These are phyloP conservation scores for Backusella macrospora DNA, from an alignment of 192 early-diverging fungal genomes.

Conservation along the genomic window DNA sequence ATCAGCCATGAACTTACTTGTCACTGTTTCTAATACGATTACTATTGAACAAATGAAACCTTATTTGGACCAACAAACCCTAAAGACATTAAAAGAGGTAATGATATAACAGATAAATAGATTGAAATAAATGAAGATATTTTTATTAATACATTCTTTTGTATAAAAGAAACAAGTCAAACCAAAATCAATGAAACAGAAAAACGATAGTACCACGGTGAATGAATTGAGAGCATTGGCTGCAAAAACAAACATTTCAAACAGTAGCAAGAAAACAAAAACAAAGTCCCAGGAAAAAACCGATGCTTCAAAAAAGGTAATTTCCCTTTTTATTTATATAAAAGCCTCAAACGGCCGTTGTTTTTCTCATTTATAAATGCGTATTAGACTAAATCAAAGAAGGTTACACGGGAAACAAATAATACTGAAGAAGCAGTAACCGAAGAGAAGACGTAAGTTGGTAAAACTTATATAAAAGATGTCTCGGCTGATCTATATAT, in stretches of 20 bases:
- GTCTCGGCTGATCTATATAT: background rate
- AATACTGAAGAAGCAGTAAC: background rate
- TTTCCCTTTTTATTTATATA: background rate
- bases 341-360: background rate
- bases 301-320: conserved; percentile 5
- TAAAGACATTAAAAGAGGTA: conserved; percentile 3
- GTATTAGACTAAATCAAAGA: background rate
- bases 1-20: background rate
- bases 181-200: conserved; percentile 13
- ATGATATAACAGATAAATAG: background rate
- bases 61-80: conserved; percentile 8
- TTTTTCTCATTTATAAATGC: no score
- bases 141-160: background rate
- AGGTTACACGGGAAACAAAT: background rate
- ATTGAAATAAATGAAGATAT: no score
- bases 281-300: conserved; percentile 33
- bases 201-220: conserved; percentile 2
- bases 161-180: background rate
- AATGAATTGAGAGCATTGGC: conserved; percentile 24
- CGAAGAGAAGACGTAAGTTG: conserved; percentile 14
- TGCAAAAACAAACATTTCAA: conserved; percentile 19
- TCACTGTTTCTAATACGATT: background rate
- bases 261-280: conserved; percentile 1
- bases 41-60: background rate
- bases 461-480: background rate